These are phyloP conservation scores for Pinus albicaulis DNA, from an alignment of 75 land plant genomes.

Conservation along the genomic window DNA sequence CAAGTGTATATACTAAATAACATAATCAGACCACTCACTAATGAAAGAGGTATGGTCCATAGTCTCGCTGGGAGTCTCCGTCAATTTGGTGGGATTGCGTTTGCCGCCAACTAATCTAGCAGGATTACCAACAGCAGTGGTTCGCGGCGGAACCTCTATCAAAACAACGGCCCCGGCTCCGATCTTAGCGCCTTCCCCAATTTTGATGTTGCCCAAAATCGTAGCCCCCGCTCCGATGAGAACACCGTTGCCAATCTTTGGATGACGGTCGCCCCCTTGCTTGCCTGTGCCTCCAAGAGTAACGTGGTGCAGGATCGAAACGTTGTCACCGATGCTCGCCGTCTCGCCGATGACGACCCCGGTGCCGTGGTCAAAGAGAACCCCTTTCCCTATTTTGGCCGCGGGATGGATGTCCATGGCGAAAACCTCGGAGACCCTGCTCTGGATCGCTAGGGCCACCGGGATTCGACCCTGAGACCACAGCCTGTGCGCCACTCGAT, in stretches of 20 bases:
- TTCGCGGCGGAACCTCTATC: constrained; percentile 63
- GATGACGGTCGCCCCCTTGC: constrained; percentile 57
- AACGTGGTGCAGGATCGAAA: constrained; percentile 68
- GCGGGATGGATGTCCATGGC: constrained; percentile 51
- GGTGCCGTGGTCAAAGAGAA: constrained; percentile 37
- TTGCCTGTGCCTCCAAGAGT: constrained; percentile 71
- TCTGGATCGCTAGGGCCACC: constrained; percentile 30
- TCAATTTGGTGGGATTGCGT: constrained; percentile 31
- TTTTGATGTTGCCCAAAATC: constrained; percentile 53
- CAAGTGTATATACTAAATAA: too few relatives aligned
- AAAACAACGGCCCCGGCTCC: constrained; percentile 70
- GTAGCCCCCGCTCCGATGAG: constrained; percentile 76
- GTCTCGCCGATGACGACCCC: constrained; percentile 42
- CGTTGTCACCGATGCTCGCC: constrained; percentile 59
- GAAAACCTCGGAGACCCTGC: constrained; percentile 23
- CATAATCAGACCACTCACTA: constrained; percentile 48
- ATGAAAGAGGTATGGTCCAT: constrained; percentile 72
- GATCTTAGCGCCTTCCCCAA: constrained; percentile 78
- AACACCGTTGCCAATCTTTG: constrained; percentile 72
- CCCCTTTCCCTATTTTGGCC: constrained; percentile 13
- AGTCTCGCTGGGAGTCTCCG: constrained; percentile 53
- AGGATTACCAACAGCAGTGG: constrained; percentile 77
- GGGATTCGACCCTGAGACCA: constrained; percentile 18
- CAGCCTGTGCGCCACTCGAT: constrained; percentile 15
- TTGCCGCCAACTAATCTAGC: constrained; percentile 65